phyloP scores from a whole-genome alignment of 192 early-diverging fungal genomes.

The Gryganskiella cystojenkinii region DNA sequence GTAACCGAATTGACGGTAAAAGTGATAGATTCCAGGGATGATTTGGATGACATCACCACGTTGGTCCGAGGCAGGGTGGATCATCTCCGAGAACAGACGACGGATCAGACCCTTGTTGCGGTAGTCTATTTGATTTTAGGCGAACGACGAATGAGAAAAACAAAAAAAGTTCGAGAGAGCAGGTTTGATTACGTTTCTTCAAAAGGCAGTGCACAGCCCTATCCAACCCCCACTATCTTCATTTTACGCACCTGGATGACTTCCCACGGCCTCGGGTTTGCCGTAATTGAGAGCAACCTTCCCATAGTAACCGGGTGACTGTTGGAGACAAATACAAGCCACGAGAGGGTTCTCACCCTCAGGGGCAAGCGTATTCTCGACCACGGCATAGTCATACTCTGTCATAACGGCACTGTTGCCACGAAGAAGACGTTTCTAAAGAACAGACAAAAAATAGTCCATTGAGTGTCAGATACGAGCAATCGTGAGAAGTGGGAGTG shows the following conservation, averaged over 20 bases:
- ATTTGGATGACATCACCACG: slow-evolving; percentile 13
- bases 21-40: slow-evolving; percentile 21
- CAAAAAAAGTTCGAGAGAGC: not conserved
- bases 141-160: too few relatives aligned
- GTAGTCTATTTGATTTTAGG: slow-evolving; percentile 4
- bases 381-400: slow-evolving; percentile 10
- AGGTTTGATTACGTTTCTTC: not conserved
- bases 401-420: slow-evolving; percentile 5
- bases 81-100: slow-evolving; percentile 4
- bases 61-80: slow-evolving; percentile 10
- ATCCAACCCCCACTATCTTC: not conserved
- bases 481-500: not conserved
- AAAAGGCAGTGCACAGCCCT: too few relatives aligned
- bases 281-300: slow-evolving; percentile 12
- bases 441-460: not conserved
- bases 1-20: slow-evolving; percentile 47
- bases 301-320: slow-evolving; percentile 8
- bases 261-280: slow-evolving; percentile 5
- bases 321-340: slow-evolving; percentile 8
- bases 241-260: slow-evolving; percentile 8
- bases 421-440: slow-evolving; percentile 4
- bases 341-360: slow-evolving; percentile 17
- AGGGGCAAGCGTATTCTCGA: slow-evolving; percentile 8
- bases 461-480: too few relatives aligned
- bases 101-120: slow-evolving; percentile 19